These are phyloP conservation scores for Ustilago hordei DNA, from an alignment of 1,284 basidiomycete species.

Conservation along the genomic window DNA sequence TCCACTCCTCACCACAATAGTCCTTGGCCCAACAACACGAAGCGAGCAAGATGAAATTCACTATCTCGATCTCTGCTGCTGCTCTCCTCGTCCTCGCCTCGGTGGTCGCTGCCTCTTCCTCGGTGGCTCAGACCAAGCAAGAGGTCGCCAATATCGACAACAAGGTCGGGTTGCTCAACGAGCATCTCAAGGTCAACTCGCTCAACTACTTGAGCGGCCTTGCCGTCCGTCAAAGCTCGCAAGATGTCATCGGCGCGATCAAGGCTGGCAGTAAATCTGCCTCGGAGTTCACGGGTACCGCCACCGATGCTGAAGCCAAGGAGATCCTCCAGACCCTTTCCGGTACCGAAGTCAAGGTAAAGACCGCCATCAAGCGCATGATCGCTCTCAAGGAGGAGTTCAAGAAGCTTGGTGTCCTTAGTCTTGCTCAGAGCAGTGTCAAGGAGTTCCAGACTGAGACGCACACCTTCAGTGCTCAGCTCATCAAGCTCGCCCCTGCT, in stretches of 20 bases:
- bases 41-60: slow-evolving; percentile 19
- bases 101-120: slow-evolving; percentile 4
- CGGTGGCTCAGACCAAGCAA: slow-evolving; percentile 17
- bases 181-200: slow-evolving; percentile 4
- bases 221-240: slow-evolving; percentile 8
- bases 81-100: slow-evolving; percentile 15
- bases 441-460: slow-evolving; percentile 13
- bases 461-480: slow-evolving; percentile 1
- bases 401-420: slow-evolving; percentile 15
- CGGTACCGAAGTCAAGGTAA: slow-evolving; percentile 22
- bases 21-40: neutral
- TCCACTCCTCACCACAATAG: neutral
- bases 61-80: slow-evolving; percentile 10
- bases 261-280: neutral
- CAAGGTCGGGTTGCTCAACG: slow-evolving; percentile 10
- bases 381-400: slow-evolving; percentile 20
- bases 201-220: slow-evolving; percentile 12
- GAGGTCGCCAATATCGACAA: slow-evolving; percentile 18
- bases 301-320: slow-evolving; percentile 14
- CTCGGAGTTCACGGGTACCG: neutral
- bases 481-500: slow-evolving; percentile 18
- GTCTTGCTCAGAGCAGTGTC: neutral
- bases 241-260: slow-evolving; percentile 15
- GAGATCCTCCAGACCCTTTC: slow-evolving; percentile 9
- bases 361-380: neutral